Conservation (phyloP, 129 eudicot genomes). For the Deinandra increscens region DNA sequence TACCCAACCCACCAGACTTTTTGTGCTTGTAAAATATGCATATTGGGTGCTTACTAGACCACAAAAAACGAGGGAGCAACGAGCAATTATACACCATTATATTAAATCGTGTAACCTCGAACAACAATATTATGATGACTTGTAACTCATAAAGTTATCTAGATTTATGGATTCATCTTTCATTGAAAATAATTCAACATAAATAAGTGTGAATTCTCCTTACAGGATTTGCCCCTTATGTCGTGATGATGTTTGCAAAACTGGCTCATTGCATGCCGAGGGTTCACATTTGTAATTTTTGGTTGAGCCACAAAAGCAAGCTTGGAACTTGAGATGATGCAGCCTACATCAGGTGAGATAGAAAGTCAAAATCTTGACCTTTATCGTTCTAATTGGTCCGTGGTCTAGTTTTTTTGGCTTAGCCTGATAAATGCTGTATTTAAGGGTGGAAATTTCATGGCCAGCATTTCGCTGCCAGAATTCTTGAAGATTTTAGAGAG, state of each 20-base stretch:
- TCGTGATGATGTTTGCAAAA: slow-evolving; percentile 55
- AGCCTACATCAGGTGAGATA: neutral
- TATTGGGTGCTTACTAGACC: no score
- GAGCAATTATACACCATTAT: no score
- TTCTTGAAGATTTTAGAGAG: slow-evolving; percentile 14
- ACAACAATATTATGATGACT: no score
- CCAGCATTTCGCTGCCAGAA: slow-evolving; percentile 27
- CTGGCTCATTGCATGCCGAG: slow-evolving; percentile 27
- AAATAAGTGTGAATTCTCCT: neutral
- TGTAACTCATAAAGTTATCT: neutral
- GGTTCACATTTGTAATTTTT: slow-evolving; percentile 22
- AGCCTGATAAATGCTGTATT: neutral
- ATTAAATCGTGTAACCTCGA: no score
- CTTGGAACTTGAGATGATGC: slow-evolving; percentile 10
- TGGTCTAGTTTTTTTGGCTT: neutral
- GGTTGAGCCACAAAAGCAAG: slow-evolving; percentile 8
- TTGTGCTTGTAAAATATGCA: no score
- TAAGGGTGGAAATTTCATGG: slow-evolving; percentile 13
- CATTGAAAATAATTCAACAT: neutral
- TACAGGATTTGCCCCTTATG: slow-evolving; percentile 69
- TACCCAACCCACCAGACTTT: no score
- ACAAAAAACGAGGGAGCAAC: neutral
- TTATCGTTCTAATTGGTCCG: neutral
- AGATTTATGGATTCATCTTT: neutral
- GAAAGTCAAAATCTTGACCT: slow-evolving; percentile 11